A percentile compares a stretch with the other conserved stretches of the same genome.
Evolutionary conservation across 306 rosid genomes (phyloP).

Genomic region (Vicia villosa): DNA sequence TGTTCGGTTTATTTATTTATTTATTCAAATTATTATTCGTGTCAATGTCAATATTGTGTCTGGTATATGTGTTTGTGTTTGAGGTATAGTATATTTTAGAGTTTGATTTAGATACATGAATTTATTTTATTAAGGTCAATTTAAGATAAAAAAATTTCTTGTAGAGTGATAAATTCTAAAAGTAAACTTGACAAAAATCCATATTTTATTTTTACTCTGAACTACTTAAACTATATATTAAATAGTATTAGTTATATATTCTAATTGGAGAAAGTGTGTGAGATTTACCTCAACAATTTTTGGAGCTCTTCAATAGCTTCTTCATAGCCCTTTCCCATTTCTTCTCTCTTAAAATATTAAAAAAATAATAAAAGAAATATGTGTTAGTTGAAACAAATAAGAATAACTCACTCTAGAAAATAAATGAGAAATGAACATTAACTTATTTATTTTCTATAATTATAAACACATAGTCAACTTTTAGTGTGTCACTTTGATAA

Average conservation of each 20-base stretch:
- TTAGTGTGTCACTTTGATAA: neutral
- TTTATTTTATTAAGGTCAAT: too few species aligned
- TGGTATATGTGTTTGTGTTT: too few species aligned
- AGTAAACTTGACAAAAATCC: too few species aligned
- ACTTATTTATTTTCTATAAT: neutral
- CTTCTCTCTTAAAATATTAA: conserved; percentile 52
- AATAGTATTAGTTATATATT: neutral
- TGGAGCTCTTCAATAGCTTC: conserved; percentile 82
- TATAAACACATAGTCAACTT: neutral
- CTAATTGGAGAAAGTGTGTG: neutral
- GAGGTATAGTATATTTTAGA: too few species aligned
- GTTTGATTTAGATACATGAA: too few species aligned
- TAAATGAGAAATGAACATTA: neutral
- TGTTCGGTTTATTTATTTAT: too few species aligned
- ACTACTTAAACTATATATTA: too few species aligned
- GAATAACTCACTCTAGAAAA: neutral
- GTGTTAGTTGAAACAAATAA: conserved; percentile 16
- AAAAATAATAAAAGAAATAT: neutral
- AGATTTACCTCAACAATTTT: conserved; percentile 72
- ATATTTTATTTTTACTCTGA: too few species aligned
- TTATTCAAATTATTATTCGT: too few species aligned
- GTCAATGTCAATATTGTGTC: too few species aligned
- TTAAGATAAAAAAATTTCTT: too few species aligned
- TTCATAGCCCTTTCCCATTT: conserved; percentile 86
- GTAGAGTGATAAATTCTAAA: too few species aligned